phyloP scores from a whole-genome alignment of 169 alveolate genomes.

The Plasmodium knowlesi region DNA sequence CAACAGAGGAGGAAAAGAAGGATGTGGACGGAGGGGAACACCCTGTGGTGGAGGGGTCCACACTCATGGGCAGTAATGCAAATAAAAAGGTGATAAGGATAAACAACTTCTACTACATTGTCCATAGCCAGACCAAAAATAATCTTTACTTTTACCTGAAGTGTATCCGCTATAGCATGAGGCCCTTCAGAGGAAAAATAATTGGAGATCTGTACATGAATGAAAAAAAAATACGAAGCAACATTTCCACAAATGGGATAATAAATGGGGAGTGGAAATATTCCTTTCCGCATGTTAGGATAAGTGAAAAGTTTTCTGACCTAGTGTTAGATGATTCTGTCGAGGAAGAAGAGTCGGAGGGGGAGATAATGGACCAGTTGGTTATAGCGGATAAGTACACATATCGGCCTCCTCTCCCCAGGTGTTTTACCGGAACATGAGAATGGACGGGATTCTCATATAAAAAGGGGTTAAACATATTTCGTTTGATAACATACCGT shows the following conservation, averaged over 20 bases:
- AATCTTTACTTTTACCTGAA: conserved; percentile 5
- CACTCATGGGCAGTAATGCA: conserved; percentile 4
- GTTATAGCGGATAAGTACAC: conserved; percentile 20
- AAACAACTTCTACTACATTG: conserved; percentile 54
- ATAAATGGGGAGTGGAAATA: conserved; percentile 85
- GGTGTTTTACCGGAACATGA: conserved; percentile 1
- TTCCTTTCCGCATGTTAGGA: conserved; percentile 75
- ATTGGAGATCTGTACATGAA: conserved; percentile 79
- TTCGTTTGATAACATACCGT: background rate
- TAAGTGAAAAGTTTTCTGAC: conserved; percentile 21
- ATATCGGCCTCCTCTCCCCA: conserved; percentile 58
- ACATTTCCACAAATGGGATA: conserved; percentile 81
- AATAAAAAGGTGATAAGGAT: conserved; percentile 72
- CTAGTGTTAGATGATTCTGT: background rate
- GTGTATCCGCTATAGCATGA: conserved; percentile 26
- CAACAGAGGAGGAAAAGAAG: conserved; percentile 21
- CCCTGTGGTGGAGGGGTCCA: background rate
- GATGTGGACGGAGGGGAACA: conserved; percentile 19
- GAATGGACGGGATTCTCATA: background rate
- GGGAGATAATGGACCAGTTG: background rate
- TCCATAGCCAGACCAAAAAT: conserved; percentile 60
- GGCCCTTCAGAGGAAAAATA: conserved; percentile 84
- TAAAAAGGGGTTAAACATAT: too few species aligned
- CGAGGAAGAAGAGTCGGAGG: background rate
- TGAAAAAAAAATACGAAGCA: conserved; percentile 75